Percentiles rank a stretch among this genome's conserved stretches.
These are phyloP conservation scores for Paraurostyla sp. DNA, from an alignment of 73 alveolate species.

Conservation along the genomic window DNA sequence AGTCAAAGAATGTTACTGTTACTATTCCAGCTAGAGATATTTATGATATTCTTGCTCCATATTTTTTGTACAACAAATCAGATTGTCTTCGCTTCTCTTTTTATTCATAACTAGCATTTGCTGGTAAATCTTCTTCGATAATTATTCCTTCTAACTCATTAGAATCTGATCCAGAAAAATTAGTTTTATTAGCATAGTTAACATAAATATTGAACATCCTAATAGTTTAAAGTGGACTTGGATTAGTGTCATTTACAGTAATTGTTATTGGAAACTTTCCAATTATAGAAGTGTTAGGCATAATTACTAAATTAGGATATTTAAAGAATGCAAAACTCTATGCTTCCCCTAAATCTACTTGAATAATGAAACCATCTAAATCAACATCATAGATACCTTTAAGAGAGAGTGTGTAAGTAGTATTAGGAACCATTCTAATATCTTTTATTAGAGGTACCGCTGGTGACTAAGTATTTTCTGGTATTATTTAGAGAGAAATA, in stretches of 20 bases:
- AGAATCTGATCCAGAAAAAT: neutral
- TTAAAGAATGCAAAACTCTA: neutral
- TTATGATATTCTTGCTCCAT: neutral
- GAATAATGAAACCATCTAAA: conserved; percentile 1
- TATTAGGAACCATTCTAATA: neutral
- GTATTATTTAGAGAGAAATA: neutral
- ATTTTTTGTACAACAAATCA: neutral
- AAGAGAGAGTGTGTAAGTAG: neutral
- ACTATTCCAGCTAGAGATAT: neutral
- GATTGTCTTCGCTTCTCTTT: neutral
- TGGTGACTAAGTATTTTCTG: conserved; percentile 20
- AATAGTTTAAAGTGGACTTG: neutral
- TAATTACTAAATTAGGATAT: neutral
- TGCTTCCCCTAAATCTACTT: neutral
- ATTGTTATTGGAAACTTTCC: neutral
- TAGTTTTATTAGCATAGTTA: neutral
- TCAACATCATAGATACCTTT: neutral
- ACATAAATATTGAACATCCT: neutral
- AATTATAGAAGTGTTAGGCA: neutral
- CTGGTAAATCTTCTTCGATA: neutral
- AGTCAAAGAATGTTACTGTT: neutral
- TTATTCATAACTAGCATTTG: neutral
- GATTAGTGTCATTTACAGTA: conserved; percentile 1
- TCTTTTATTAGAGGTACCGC: neutral
- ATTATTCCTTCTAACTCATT: conserved; percentile 20